Conservation (phyloP, 2,329 filamentous ascomycete species). For the Leptographium lundbergii region DNA sequence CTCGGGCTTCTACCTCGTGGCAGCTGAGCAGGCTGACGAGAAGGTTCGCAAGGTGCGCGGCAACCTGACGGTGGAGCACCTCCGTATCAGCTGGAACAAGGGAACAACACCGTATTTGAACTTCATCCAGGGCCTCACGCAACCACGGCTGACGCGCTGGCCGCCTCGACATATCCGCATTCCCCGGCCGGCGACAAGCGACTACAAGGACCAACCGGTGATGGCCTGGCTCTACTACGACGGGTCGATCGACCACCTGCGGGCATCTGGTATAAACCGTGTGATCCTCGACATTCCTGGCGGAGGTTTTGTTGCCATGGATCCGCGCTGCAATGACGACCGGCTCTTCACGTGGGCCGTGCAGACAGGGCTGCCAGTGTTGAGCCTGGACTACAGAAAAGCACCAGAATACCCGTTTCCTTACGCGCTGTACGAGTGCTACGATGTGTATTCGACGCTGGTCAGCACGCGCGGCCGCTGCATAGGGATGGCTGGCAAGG, state of each 20-base stretch:
- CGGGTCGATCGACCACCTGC: slow-evolving; percentile 52
- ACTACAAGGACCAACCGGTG: slow-evolving; percentile 65
- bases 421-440: slow-evolving; percentile 77
- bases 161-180: slow-evolving; percentile 75
- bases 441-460: slow-evolving; percentile 69
- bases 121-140: slow-evolving; percentile 57
- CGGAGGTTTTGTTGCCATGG: slow-evolving; percentile 94
- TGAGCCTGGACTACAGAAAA: slow-evolving; percentile 86
- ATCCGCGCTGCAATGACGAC: slow-evolving; percentile 86
- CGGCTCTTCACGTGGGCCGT: slow-evolving; percentile 88
- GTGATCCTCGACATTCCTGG: slow-evolving; percentile 84
- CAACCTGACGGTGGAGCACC: slow-evolving; percentile 77
- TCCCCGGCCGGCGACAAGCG: slow-evolving; percentile 62
- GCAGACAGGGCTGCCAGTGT: slow-evolving; percentile 72
- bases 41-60: slow-evolving; percentile 86
- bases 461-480: slow-evolving; percentile 61
- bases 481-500: slow-evolving; percentile 57
- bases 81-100: slow-evolving; percentile 94
- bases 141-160: slow-evolving; percentile 70
- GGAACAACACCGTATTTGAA: slow-evolving; percentile 74
- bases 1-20: slow-evolving; percentile 80
- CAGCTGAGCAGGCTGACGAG: slow-evolving; percentile 88
- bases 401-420: slow-evolving; percentile 78
- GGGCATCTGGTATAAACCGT: slow-evolving; percentile 52
- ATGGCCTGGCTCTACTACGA: slow-evolving; percentile 91